Base-by-base conservation (phyloP, 352 stramenopile species). In the Globisporangium alternatum region DNA sequence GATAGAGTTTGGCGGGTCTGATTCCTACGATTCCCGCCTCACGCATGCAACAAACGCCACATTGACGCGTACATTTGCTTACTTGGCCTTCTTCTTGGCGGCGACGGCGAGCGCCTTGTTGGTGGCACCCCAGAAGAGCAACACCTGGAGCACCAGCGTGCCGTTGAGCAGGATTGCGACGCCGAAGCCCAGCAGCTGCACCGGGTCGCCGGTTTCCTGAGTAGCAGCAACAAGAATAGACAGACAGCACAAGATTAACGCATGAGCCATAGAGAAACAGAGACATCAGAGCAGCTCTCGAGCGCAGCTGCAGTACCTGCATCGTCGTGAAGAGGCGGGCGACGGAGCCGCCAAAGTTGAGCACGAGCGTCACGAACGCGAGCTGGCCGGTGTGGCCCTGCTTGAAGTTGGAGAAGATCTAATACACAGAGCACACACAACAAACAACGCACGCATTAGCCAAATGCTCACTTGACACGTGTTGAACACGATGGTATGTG, bases 311-410 rank as follows among this genome's bases (percentile, higher is more conserved):
- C 39, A 21, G 31, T 65, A 83, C 79, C 72, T 95, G 85, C 60
- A 96, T 69, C 17, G 87, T 95, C 22, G 88, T 96, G 69, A 96
- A 96, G 57, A 96, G 75, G 1, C 88, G 83, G 39, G 88, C 88
- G 51, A 93, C 64, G 0, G 85, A 92, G 21, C 88, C 88, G 15
- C 70, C 85, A 65, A 95, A 79, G 69, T 94, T 96, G 41, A 94
- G 78, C 67, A 94, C 68, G 44, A 94, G 71, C 51, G 88, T 96
- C 53, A 96, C 78, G 21, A 96, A 78, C 47, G 88, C 88, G 33
- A 96, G 74, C 66, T 96, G 88, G n/a, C 88, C 88, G 44, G 88
- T 96, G 72, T 96, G 88, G 12, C 86, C 85, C 63, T 96, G 86
- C 63, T 94, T 91, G 64, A 94, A 95, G 75, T 96, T 96, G 30